Evolutionary conservation across 1,139 yeast genomes (phyloP), one percentile per base, ranked within the genome.

Genomic region (Saccharomyces hybrid): DNA sequence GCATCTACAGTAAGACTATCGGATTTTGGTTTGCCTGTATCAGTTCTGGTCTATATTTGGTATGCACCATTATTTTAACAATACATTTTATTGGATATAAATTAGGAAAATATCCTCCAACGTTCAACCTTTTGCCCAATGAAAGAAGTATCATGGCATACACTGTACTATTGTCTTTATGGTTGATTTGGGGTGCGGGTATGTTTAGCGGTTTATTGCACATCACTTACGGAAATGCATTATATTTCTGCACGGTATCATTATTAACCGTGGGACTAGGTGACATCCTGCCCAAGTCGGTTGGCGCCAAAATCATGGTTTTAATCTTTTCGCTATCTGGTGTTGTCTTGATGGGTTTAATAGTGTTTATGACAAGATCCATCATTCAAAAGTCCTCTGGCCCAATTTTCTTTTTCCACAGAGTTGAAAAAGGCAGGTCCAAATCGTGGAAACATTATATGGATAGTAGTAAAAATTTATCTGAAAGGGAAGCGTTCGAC

Each of bases 251-350:
- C 62, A 78, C 81, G 20, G 89, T 86, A 0, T 83, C 95, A 0
- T 72, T 85, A 38, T 72, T 87, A 48, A 89, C 96, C 0, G 78
- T 89, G 48, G 96, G 96, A 0, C 73, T 85, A 25, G 96, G 96
- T 38, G 95, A 86, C 63, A 75, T 84, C 38, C 72, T 76, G 0
- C 91, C 96, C 0, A 42, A 59, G 0, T 68, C 77, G 0, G 71
- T 76, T 1, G 80, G 81, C 0, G 77, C 85, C 0, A 79, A 81
- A 62, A 84, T 83, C 0, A 70, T 86, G 58, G 75, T 78, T 0
- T 72, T 88, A 52, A 70, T 85, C 2, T 86, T 82, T 68, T 80
- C 93, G 3, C 68, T 87, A 31, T 71, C 80, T 7, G 96, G 96
- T 1, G 81, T 88, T 14, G 70, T 88, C 28, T 73, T 84, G 34